These are phyloP conservation scores for Jimgerdemannia lactiflua DNA, from an alignment of 192 early-diverging fungal species.

Conservation along the genomic window DNA sequence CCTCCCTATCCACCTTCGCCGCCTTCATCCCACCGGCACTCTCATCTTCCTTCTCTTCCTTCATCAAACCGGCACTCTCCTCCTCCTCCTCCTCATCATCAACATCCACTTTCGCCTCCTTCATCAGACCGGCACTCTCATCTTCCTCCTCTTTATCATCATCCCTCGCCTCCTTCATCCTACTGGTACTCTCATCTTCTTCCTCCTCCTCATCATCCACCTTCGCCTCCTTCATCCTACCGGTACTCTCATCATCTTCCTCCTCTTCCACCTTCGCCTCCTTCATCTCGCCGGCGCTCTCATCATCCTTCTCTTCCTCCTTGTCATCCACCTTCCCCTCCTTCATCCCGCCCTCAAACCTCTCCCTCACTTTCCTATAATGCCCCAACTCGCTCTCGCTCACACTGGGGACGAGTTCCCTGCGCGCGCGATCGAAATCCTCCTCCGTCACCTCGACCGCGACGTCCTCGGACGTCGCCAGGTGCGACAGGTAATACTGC, in stretches of 20 bases:
- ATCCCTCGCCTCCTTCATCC: background rate
- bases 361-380: slow-evolving; percentile 76
- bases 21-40: background rate
- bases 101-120: too few species aligned
- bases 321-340: slow-evolving; percentile 19
- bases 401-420: slow-evolving; percentile 88
- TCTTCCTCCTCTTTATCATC: background rate
- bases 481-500: slow-evolving; percentile 88
- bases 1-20: background rate
- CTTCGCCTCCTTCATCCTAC: background rate
- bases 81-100: background rate
- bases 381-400: slow-evolving; percentile 82
- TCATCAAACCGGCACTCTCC: background rate
- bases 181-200: background rate
- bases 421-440: slow-evolving; percentile 84
- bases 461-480: slow-evolving; percentile 66
- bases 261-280: slow-evolving; percentile 3
- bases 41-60: background rate
- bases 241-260: background rate
- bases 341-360: slow-evolving; percentile 61
- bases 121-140: background rate
- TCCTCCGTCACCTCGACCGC: slow-evolving; percentile 75
- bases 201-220: background rate
- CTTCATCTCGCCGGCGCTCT: background rate
- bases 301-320: slow-evolving; percentile 7